These are phyloP conservation scores for Lippia alba DNA, from an alignment of 305 asterid genomes.

Conservation along the genomic window DNA sequence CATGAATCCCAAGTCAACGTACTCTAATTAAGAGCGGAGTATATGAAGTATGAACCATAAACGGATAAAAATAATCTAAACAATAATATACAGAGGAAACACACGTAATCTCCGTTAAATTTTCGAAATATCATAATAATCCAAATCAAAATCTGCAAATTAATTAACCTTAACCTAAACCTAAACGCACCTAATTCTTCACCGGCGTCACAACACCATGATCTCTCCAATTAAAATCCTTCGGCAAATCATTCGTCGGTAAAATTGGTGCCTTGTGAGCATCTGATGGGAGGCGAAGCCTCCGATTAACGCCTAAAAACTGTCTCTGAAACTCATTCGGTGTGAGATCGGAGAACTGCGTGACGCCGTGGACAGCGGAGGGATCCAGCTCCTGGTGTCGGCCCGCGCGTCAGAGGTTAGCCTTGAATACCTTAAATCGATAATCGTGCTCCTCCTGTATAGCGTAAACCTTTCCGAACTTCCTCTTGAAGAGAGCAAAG, in stretches of 20 bases:
- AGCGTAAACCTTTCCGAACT: constrained; percentile 33
- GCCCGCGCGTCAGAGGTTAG: constrained; percentile 38
- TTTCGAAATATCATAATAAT: not conserved
- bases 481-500: constrained; percentile 37
- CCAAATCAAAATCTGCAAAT: not conserved
- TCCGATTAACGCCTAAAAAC: constrained; percentile 36
- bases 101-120: not conserved
- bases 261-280: constrained; percentile 43
- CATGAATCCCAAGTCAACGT: not conserved
- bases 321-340: constrained; percentile 31
- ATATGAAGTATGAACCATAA: not conserved
- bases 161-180: not conserved
- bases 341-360: constrained; percentile 44
- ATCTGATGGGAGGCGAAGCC: constrained; percentile 36
- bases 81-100: no score
- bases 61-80: no score
- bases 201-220: constrained; percentile 45
- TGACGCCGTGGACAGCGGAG: constrained; percentile 40
- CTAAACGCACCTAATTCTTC: constrained; percentile 39
- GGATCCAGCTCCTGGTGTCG: constrained; percentile 42
- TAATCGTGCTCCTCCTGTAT: constrained; percentile 43
- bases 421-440: constrained; percentile 36
- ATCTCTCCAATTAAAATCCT: constrained; percentile 45
- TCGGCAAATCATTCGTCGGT: constrained; percentile 38
- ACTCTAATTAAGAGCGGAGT: not conserved